Conservation (phyloP, 805 yeast genomes). For the Metschnikowia lunata region DNA sequence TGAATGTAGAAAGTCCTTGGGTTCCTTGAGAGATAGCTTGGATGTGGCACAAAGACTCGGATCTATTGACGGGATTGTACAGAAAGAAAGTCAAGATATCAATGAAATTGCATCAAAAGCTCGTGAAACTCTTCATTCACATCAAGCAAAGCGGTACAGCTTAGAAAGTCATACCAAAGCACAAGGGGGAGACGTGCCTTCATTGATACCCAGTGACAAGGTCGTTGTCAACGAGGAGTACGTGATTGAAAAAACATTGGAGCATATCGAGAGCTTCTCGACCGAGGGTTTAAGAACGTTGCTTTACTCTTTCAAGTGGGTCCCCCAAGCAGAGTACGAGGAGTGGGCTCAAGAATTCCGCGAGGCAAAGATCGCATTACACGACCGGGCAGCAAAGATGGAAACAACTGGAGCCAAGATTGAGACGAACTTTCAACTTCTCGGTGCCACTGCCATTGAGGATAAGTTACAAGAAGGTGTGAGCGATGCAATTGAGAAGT, state of each 20-base stretch:
- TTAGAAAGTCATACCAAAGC: slow-evolving; percentile 8
- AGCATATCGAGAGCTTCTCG: slow-evolving; percentile 90
- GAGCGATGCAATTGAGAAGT: slow-evolving; percentile 86
- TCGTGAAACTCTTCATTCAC: slow-evolving; percentile 54
- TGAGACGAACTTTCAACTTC: slow-evolving; percentile 62
- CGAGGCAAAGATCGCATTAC: slow-evolving; percentile 72
- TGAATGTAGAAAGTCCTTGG: slow-evolving; percentile 29
- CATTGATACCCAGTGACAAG: slow-evolving; percentile 42
- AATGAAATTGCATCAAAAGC: slow-evolving; percentile 50
- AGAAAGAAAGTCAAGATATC: slow-evolving; percentile 47
- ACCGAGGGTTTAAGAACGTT: slow-evolving; percentile 92
- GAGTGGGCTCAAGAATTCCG: slow-evolving; percentile 65
- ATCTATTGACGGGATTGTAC: slow-evolving; percentile 49
- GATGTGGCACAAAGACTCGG: slow-evolving; percentile 21
- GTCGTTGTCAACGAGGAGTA: slow-evolving; percentile 68
- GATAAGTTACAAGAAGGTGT: slow-evolving; percentile 97
- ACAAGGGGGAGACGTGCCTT: not conserved
- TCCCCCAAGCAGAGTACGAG: slow-evolving; percentile 54
- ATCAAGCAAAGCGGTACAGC: slow-evolving; percentile 55
- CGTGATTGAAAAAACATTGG: slow-evolving; percentile 75
- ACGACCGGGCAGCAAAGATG: slow-evolving; percentile 59
- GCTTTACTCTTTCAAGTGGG: slow-evolving; percentile 74
- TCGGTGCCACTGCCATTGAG: slow-evolving; percentile 96
- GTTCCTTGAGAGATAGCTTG: slow-evolving; percentile 28
- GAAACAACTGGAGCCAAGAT: slow-evolving; percentile 69